Percentiles rank a stretch among this genome's conserved stretches.
phyloP scores from a whole-genome alignment of 108 stramenopile species.

The Cyclotella cryptica region DNA sequence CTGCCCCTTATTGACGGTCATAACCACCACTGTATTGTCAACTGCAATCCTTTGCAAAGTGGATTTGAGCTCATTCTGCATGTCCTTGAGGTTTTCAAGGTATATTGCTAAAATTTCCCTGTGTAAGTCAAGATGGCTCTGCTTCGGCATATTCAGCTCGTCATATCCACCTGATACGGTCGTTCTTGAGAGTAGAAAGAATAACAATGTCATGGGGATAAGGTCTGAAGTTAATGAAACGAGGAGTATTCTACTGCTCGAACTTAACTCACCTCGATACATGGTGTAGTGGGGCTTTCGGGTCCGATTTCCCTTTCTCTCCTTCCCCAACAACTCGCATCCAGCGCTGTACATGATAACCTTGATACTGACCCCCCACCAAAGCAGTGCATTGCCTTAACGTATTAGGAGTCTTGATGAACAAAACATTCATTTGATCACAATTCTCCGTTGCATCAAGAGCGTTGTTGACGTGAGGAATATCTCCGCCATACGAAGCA shows the following conservation, averaged over 20 bases:
- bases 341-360: constrained; percentile 60
- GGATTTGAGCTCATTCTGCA: constrained; percentile 22
- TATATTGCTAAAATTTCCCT: constrained; percentile 27
- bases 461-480: constrained; percentile 13
- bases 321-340: constrained; percentile 39
- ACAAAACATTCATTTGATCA: constrained; percentile 56
- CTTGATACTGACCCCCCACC: constrained; percentile 56
- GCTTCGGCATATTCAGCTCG: constrained; percentile 33
- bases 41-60: constrained; percentile 37
- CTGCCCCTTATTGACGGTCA: constrained; percentile 52
- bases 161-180: constrained; percentile 40
- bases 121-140: constrained; percentile 14
- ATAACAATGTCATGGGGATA: too few species aligned
- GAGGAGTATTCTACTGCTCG: too few species aligned
- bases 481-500: constrained; percentile 3
- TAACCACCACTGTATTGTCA: constrained; percentile 54
- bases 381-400: constrained; percentile 57
- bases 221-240: too few species aligned
- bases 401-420: constrained; percentile 24
- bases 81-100: constrained; percentile 25
- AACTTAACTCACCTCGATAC: constrained; percentile 29
- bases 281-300: constrained; percentile 39
- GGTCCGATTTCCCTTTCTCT: constrained; percentile 22
- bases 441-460: constrained; percentile 61
- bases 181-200: constrained; percentile 20